Conservation (phyloP, 2,329 filamentous ascomycete species). For the Xylaria sp. region DNA sequence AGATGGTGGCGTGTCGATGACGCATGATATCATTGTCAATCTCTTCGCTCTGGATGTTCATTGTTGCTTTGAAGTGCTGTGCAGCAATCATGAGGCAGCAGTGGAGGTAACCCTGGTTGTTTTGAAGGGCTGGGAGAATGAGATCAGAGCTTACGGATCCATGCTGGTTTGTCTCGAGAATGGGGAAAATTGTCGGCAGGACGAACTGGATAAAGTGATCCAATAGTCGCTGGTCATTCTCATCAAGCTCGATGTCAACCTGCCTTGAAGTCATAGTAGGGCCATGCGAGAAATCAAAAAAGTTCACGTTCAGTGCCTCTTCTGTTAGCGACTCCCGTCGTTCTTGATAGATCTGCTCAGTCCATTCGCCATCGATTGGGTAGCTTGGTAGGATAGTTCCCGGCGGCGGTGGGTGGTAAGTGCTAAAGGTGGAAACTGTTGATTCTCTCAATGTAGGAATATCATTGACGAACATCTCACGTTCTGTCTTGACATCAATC, state of each 20-base stretch:
- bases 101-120: conserved; percentile 93
- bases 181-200: conserved; percentile 88
- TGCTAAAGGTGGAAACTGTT: conserved; percentile 90
- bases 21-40: conserved; percentile 92
- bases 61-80: conserved; percentile 87
- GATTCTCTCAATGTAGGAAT: conserved; percentile 87
- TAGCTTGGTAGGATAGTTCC: conserved; percentile 73
- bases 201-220: conserved; percentile 93
- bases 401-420: conserved; percentile 80
- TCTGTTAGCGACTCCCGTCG: conserved; percentile 74
- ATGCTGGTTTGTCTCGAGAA: conserved; percentile 89
- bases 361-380: conserved; percentile 73
- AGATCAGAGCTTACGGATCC: conserved; percentile 83
- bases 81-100: conserved; percentile 95
- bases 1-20: conserved; percentile 89
- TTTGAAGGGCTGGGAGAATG: conserved; percentile 87
- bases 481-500: conserved; percentile 94
- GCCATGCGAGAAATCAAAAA: conserved; percentile 83
- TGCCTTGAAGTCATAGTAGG: conserved; percentile 71
- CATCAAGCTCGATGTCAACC: conserved; percentile 83
- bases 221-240: conserved; percentile 85
- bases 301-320: conserved; percentile 77
- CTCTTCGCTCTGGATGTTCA: conserved; percentile 73
- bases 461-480: conserved; percentile 93
- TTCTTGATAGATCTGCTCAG: conserved; percentile 75